These are phyloP conservation scores for Daldinia caldariorum DNA, from an alignment of 495 filamentous ascomycete species.

Conservation along the genomic window DNA sequence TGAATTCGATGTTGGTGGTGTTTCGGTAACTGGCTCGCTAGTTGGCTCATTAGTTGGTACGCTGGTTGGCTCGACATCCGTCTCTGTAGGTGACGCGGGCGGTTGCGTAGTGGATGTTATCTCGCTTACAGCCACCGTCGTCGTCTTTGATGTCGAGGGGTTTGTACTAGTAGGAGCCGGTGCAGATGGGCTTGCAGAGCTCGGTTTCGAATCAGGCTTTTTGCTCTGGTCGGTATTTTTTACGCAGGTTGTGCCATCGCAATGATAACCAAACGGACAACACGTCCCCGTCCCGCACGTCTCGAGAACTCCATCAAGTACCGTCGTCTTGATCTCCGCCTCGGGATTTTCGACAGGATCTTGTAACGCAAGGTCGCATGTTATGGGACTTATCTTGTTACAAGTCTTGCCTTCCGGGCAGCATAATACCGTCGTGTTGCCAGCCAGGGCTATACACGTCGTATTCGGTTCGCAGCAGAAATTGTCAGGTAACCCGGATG, in stretches of 20 bases:
- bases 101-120: slow-evolving; percentile 1
- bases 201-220: slow-evolving; percentile 47
- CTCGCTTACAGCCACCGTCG: slow-evolving; percentile 31
- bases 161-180: slow-evolving; percentile 13
- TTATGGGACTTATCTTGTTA: slow-evolving; percentile 71
- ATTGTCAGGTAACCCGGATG: slow-evolving; percentile 65
- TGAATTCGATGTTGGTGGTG: slow-evolving; percentile 24
- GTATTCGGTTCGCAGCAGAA: slow-evolving; percentile 78
- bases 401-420: slow-evolving; percentile 75
- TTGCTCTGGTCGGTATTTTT: slow-evolving; percentile 54
- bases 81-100: slow-evolving; percentile 3
- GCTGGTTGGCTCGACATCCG: slow-evolving; percentile 1
- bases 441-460: slow-evolving; percentile 74
- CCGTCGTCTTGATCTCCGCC: slow-evolving; percentile 75
- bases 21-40: slow-evolving; percentile 19
- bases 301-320: slow-evolving; percentile 62
- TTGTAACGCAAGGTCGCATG: slow-evolving; percentile 74
- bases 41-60: slow-evolving; percentile 8
- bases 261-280: slow-evolving; percentile 84
- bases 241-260: slow-evolving; percentile 59
- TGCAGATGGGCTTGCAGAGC: slow-evolving; percentile 49
- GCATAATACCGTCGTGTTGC: slow-evolving; percentile 75
- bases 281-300: slow-evolving; percentile 61
- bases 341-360: slow-evolving; percentile 69
- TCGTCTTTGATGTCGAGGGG: not conserved